Percentiles rank a stretch among this genome's conserved stretches.
phyloP scores from a whole-genome alignment of 805 yeast species.

The Lachancea kluyveri region DNA sequence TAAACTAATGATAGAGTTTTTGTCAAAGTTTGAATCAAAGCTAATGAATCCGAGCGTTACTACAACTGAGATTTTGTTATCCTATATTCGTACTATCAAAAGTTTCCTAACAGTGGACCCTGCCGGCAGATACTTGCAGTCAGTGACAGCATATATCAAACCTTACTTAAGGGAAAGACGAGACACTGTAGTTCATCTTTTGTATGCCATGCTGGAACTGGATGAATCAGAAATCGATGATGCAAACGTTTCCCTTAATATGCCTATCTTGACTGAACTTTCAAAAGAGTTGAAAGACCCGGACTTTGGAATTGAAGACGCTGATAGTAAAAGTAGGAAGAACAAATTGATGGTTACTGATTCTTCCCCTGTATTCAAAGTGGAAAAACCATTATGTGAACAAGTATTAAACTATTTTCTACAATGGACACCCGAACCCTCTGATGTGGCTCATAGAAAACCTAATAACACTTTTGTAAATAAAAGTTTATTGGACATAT shows the following conservation, averaged over 20 bases:
- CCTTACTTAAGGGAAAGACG: constrained; percentile 62
- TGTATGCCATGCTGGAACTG: constrained; percentile 58
- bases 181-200: constrained; percentile 66
- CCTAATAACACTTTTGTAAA: constrained; percentile 7
- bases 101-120: constrained; percentile 78
- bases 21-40: constrained; percentile 16
- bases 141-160: constrained; percentile 71
- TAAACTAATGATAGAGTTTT: constrained; percentile 13
- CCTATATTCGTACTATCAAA: constrained; percentile 64
- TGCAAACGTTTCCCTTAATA: constrained; percentile 6
- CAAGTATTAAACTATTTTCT: constrained; percentile 18
- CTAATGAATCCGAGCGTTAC: constrained; percentile 76
- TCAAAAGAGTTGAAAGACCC: constrained; percentile 43
- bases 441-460: constrained; percentile 10
- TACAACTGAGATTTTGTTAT: constrained; percentile 63
- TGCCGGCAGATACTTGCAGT: constrained; percentile 73
- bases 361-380: constrained; percentile 2
- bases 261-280: constrained; percentile 8
- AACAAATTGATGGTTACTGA: constrained; percentile 1
- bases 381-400: constrained; percentile 10
- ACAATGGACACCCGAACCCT: constrained; percentile 26
- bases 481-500: constrained; percentile 19
- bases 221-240: constrained; percentile 14
- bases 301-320: constrained; percentile 18
- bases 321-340: constrained; percentile 6